A percentile compares a stretch with the other conserved stretches of the same genome.
Evolutionary conservation across 2,329 filamentous ascomycete genomes (phyloP).

Genomic region (Claviceps spartinae): DNA sequence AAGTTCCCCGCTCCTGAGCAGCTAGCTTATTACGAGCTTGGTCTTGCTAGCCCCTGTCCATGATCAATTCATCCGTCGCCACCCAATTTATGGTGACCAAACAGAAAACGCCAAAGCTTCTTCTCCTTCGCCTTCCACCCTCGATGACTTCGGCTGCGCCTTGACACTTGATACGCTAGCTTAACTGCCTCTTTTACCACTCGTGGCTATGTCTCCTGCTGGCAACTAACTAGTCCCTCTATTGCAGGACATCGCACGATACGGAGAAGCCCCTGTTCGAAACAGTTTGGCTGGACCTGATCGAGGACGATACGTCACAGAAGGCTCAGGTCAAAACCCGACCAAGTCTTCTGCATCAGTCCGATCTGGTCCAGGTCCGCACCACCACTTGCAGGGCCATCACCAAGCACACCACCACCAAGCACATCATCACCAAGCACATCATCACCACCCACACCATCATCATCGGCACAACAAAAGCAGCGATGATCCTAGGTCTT

Average conservation of each 20-base stretch:
- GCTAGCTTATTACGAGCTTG: neutral
- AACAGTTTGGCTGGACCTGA: slow-evolving; percentile 56
- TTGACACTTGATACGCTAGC: neutral
- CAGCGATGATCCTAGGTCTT: slow-evolving; percentile 49
- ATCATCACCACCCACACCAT: slow-evolving; percentile 24
- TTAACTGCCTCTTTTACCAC: neutral
- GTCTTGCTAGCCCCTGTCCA: slow-evolving; percentile 1
- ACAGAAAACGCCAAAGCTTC: neutral
- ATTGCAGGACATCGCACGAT: slow-evolving; percentile 56
- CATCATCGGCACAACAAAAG: slow-evolving; percentile 56
- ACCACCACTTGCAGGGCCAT: slow-evolving; percentile 53
- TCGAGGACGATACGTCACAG: slow-evolving; percentile 49
- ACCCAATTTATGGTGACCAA: slow-evolving; percentile 1
- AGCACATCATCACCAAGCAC: slow-evolving; percentile 30
- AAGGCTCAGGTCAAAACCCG: slow-evolving; percentile 31
- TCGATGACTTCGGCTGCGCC: neutral
- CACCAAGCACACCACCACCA: slow-evolving; percentile 10
- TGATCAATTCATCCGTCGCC: neutral
- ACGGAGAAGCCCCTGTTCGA: slow-evolving; percentile 65
- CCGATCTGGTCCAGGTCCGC: slow-evolving; percentile 44
- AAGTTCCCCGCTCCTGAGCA: neutral
- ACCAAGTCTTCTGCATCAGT: slow-evolving; percentile 50
- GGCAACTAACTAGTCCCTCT: neutral
- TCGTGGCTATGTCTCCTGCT: neutral
- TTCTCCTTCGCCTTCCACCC: neutral